phyloP scores from a whole-genome alignment of 805 yeast genomes.

The Starmerella bacillaris region DNA sequence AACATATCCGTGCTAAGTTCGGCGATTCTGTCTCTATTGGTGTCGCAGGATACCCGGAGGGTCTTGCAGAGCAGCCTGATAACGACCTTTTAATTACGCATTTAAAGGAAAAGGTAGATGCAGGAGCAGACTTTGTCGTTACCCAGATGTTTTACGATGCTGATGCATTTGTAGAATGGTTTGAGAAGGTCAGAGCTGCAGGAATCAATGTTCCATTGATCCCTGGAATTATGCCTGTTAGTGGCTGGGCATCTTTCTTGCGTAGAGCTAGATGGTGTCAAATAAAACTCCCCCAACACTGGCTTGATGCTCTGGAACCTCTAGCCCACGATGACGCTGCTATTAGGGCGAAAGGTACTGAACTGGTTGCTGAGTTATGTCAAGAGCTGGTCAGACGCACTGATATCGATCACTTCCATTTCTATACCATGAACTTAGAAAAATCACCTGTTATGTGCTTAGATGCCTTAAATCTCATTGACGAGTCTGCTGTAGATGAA shows the following conservation, averaged over 20 bases:
- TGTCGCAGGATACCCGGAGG: constrained; percentile 96
- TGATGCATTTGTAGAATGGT: constrained; percentile 73
- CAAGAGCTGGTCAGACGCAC: constrained; percentile 43
- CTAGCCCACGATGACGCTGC: constrained; percentile 77
- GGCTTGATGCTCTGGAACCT: constrained; percentile 53
- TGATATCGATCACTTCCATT: constrained; percentile 67
- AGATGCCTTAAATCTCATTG: constrained; percentile 44
- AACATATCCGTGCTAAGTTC: constrained; percentile 53
- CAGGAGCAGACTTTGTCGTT: constrained; percentile 88
- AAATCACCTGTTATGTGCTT: constrained; percentile 75
- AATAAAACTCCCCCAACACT: constrained; percentile 57
- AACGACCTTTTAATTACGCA: constrained; percentile 43
- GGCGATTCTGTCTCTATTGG: constrained; percentile 89
- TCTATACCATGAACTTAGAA: constrained; percentile 95
- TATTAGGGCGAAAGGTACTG: constrained; percentile 73
- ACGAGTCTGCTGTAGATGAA: constrained; percentile 7
- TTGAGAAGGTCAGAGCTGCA: constrained; percentile 41
- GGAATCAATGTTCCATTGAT: constrained; percentile 77
- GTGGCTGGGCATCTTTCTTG: constrained; percentile 81
- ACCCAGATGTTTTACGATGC: constrained; percentile 96
- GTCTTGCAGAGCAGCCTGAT: constrained; percentile 32
- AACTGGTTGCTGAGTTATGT: constrained; percentile 73
- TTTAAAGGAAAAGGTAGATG: constrained; percentile 66
- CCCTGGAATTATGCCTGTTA: constrained; percentile 97
- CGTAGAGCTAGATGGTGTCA: constrained; percentile 93